Conservation (phyloP, 129 eudicot species). For the Centrapalus pauciflorus region DNA sequence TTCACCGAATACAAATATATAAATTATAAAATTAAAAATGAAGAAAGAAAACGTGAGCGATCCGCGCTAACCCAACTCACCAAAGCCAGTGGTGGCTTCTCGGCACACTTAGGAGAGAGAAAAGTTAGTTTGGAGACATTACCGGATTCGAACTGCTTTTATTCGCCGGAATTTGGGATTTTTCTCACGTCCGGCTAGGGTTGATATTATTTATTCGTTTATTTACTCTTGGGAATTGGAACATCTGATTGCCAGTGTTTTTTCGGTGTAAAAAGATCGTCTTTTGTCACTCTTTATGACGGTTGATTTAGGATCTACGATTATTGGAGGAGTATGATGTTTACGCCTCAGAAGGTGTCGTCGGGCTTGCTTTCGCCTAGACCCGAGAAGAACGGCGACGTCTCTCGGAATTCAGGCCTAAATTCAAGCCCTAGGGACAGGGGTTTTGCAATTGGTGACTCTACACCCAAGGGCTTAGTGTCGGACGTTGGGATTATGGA, state of each 20-base stretch:
- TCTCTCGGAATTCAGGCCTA: conserved; percentile 27
- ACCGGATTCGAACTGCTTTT: conserved; percentile 59
- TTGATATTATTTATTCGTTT: not conserved
- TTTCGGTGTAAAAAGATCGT: conserved; percentile 7
- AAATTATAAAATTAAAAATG: conserved; percentile 5
- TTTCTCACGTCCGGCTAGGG: conserved; percentile 56
- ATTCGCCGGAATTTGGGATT: conserved; percentile 66
- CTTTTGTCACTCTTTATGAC: conserved; percentile 29
- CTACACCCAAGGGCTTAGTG: conserved; percentile 34
- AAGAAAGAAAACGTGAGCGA: conserved; percentile 48
- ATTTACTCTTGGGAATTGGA: conserved; percentile 14
- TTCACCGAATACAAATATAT: too few relatives aligned
- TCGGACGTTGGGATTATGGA: conserved; percentile 32
- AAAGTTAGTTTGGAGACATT: conserved; percentile 48
- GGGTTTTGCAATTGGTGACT: conserved; percentile 37
- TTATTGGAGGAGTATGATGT: conserved; percentile 33
- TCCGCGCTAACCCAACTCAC: conserved; percentile 53
- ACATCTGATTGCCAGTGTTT: conserved; percentile 4
- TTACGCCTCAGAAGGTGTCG: conserved; percentile 62
- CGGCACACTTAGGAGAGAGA: conserved; percentile 30
- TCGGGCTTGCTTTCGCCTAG: conserved; percentile 58
- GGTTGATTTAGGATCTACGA: conserved; percentile 37
- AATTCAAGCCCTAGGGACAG: conserved; percentile 37
- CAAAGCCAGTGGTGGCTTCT: conserved; percentile 48
- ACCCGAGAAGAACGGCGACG: conserved; percentile 39